Conservation (phyloP, 768 basidiomycete species). For the Lepiota subincarnata region DNA sequence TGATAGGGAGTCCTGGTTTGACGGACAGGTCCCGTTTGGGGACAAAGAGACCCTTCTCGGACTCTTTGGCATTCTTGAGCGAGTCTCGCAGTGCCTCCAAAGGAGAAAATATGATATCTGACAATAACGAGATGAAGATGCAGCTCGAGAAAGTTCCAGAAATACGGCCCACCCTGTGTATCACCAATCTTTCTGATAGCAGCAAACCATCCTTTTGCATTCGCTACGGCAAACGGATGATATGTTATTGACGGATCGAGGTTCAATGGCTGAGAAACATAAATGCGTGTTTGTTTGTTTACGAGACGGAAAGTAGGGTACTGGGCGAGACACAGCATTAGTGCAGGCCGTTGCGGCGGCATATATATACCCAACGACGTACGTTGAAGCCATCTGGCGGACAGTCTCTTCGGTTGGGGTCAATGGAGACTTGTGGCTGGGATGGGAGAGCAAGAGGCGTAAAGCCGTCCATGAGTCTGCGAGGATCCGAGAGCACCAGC, state of each 20-base stretch:
- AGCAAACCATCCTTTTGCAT: constrained; percentile 66
- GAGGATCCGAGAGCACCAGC: neutral
- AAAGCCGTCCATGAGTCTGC: constrained; percentile 28
- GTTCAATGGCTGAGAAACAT: constrained; percentile 52
- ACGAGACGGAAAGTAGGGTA: constrained; percentile 46
- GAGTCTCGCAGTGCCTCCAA: constrained; percentile 57
- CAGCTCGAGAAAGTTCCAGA: constrained; percentile 2
- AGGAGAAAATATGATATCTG: constrained; percentile 61
- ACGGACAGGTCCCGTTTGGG: constrained; percentile 50
- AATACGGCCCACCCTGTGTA: constrained; percentile 32
- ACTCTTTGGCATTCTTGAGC: constrained; percentile 39
- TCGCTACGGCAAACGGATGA: constrained; percentile 55
- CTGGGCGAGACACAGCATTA: constrained; percentile 21
- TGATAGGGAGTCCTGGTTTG: constrained; percentile 42
- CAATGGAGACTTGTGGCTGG: constrained; percentile 33
- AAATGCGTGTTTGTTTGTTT: constrained; percentile 62
- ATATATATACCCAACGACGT: constrained; percentile 11
- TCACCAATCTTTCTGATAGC: constrained; percentile 40
- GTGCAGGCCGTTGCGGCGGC: neutral
- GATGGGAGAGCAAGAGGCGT: constrained; percentile 34
- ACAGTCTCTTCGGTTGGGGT: constrained; percentile 33
- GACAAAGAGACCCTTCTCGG: constrained; percentile 35
- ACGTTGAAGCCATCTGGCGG: constrained; percentile 45
- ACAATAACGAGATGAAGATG: neutral
- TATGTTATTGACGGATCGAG: constrained; percentile 38